Evolutionary conservation across 345 rosid species (phyloP).

Genomic region (Viola odorata): DNA sequence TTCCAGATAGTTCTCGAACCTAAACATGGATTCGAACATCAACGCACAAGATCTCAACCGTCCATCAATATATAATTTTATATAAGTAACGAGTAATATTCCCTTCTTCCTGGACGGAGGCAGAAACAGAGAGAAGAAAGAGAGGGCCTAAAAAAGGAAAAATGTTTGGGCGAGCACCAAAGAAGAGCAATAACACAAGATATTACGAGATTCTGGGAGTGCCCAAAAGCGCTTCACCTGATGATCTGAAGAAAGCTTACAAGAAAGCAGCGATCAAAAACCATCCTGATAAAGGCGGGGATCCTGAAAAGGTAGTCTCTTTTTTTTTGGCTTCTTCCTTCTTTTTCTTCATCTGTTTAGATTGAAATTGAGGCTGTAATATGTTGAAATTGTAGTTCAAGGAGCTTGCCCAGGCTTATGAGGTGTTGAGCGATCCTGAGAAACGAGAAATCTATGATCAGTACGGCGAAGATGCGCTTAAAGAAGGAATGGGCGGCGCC

Average conservation of each 20-base stretch:
- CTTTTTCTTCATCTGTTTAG: not conserved
- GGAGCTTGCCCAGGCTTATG: slow-evolving; percentile 88
- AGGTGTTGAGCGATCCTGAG: slow-evolving; percentile 82
- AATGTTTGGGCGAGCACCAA: slow-evolving; percentile 78
- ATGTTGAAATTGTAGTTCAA: slow-evolving; percentile 50
- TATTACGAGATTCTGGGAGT: slow-evolving; percentile 86
- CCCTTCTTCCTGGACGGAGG: too few relatives aligned
- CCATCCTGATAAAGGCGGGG: slow-evolving; percentile 99
- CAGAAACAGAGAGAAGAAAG: not conserved
- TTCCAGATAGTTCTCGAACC: slow-evolving; percentile 16
- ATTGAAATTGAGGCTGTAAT: not conserved
- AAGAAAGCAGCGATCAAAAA: slow-evolving; percentile 88
- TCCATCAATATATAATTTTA: not conserved
- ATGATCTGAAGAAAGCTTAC: slow-evolving; percentile 88
- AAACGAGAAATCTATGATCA: slow-evolving; percentile 85
- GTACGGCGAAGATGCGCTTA: slow-evolving; percentile 89
- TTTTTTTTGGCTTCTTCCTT: not conserved
- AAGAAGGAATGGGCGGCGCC: slow-evolving; percentile 79
- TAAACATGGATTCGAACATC: not conserved
- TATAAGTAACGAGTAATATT: too few relatives aligned
- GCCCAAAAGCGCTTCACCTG: slow-evolving; percentile 62
- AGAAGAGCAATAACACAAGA: slow-evolving; percentile 71
- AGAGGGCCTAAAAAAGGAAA: not conserved
- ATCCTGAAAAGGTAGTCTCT: slow-evolving; percentile 69
- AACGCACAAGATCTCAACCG: slow-evolving; percentile 7